Evolutionary conservation across 345 rosid species (phyloP), one percentile per base, ranked within the genome.

Genomic region (Rubroshorea leprosula): DNA sequence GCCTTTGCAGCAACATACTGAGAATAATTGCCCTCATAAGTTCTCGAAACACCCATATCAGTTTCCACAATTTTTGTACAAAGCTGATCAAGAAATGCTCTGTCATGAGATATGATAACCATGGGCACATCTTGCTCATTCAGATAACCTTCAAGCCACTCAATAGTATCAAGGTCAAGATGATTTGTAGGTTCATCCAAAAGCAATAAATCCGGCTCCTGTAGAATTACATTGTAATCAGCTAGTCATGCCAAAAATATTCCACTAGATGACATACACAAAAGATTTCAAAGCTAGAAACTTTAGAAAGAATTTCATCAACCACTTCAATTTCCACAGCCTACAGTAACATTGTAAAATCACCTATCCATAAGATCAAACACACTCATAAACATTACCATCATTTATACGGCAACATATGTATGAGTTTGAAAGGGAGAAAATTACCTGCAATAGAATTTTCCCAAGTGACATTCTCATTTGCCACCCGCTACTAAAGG

Each of bases 391-490:
- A n/a, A n/a, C 41, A 35, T 35, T 13, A 35, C 12, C 9, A 29
- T 3, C 35, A 29, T 29, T 29, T 9, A 29, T 29, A 3, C 35
- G 12, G 7, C 41, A 35, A 35, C 12, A 35, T 35, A 35, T 35
- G 41, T 1, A 6, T 3, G 12, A 35, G 9, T 1, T 35, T 35
- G 3, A 53, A 62, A 38, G 18, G 27, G 35, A 12, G 25, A 56
- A 44, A 6, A 52, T 45, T 76, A 89, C 98, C 98, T 92, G 96
- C 72, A 92, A 75, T 73, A 92, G 71, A 61, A 92, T 92, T 84
- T 92, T 92, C 56, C 98, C 98, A 51, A 92, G 93, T 11, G 95
- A 89, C 83, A 92, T 92, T 75, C 98, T 86, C 98, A 92, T 92
- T 74, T 92, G 96, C 98, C 98, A 92, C 8, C 98, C 98, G 57